A percentile compares a stretch with the other conserved stretches of the same genome.
Evolutionary conservation across 805 yeast species (phyloP).

Genomic region (Kregervanrija delftensis): DNA sequence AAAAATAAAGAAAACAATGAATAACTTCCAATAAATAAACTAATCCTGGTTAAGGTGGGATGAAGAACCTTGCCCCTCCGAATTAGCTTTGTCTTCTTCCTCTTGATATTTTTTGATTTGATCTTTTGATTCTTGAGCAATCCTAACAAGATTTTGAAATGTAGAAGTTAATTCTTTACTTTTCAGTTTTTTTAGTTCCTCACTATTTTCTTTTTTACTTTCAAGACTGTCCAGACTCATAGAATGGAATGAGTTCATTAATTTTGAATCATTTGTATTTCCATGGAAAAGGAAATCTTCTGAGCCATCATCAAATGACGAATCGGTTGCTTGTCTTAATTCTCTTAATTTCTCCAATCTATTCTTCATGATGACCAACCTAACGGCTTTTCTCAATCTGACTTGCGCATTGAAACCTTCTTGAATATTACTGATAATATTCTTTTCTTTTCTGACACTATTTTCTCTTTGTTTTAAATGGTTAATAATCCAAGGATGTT

Average conservation of each 20-base stretch:
- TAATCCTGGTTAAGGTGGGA: too few relatives aligned
- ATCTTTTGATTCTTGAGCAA: slow-evolving; percentile 26
- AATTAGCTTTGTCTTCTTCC: slow-evolving; percentile 13
- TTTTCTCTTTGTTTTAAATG: slow-evolving; percentile 20
- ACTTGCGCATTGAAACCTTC: slow-evolving; percentile 78
- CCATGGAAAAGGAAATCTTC: slow-evolving; percentile 28
- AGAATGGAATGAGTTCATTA: slow-evolving; percentile 26
- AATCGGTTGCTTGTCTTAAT: slow-evolving; percentile 49
- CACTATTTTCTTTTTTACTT: background rate
- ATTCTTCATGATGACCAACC: slow-evolving; percentile 75
- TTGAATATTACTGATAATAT: slow-evolving; percentile 75
- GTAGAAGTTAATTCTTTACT: slow-evolving; percentile 24
- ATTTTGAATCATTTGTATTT: slow-evolving; percentile 35
- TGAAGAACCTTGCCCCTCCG: background rate
- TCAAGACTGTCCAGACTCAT: slow-evolving; percentile 3
- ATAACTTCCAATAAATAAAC: too few relatives aligned
- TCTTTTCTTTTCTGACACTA: slow-evolving; percentile 26
- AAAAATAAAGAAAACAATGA: too few relatives aligned
- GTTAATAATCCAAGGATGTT: slow-evolving; percentile 71
- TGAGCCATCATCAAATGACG: slow-evolving; percentile 24
- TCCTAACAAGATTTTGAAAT: slow-evolving; percentile 26
- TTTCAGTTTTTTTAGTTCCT: slow-evolving; percentile 5
- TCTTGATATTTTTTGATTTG: slow-evolving; percentile 24
- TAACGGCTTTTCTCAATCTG: slow-evolving; percentile 81
- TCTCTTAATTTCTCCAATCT: slow-evolving; percentile 65